Base-by-base conservation (phyloP, 192 early-diverging fungal species). In the Backusella macrospora region DNA sequence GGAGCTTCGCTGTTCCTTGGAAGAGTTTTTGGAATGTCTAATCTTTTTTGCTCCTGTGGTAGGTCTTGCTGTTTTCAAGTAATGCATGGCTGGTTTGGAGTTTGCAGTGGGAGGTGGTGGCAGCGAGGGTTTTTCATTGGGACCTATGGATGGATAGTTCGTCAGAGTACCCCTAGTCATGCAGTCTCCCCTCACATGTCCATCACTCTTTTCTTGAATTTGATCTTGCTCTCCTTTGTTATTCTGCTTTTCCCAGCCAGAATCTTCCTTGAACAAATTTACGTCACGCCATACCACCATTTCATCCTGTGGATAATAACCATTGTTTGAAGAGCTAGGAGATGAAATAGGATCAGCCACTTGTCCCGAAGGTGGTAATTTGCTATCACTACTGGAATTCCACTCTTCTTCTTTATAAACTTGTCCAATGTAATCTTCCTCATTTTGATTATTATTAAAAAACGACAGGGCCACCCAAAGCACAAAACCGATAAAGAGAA, bases 251-350 rank as follows among this genome's bases (percentile, higher is more conserved):
- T 66, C n/a, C 18, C 18, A 38, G 18, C 4, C 12, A 9, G 16
- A n/a, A 23, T 66, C 65, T 21, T 66, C 65, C 37, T 66, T 40
- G 18, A 66, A 42, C 65, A 66, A 21, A 42, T n/a, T 43, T 18
- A 66, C 65, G 43, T 66, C 65, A 66, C 65, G 37, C 65, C 65
- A 66, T 66, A 18, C 39, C 7, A 9, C 65, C 37, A 66, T 43
- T 43, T 66, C 65, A 43, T 66, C 65, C 23, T 16, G 65, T 9
- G 52, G 52, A 59, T 59, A 59, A 23, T 13, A 59, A 2, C 21
- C 52, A 4, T 59, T 16, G 12, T 12, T 59, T 59, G 52, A 52
- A 18, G 38, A 42, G 21, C 38, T 42, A 12, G 65, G 40, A 4
- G 37, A 66, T 66, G 40, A n/a, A 40, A 66, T n/a, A 42, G 1